Evolutionary conservation across 2,329 filamentous ascomycete species (phyloP).

Genomic region (Aureobasidium sp.): DNA sequence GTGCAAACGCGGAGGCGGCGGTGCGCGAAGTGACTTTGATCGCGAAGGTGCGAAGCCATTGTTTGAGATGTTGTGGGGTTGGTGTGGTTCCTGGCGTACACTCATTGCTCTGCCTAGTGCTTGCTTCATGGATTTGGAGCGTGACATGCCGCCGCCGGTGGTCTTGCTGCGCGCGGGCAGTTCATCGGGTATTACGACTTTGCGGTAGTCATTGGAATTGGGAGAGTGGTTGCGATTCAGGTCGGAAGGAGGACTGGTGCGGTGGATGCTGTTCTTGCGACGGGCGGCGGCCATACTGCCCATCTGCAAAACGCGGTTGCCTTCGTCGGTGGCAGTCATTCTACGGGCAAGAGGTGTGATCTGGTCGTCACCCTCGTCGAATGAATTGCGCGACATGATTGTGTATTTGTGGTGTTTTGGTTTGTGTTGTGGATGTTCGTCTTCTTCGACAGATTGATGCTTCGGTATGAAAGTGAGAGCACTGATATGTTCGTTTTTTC

Average conservation of each 20-base stretch:
- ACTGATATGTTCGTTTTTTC: not conserved
- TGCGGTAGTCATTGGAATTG: not conserved
- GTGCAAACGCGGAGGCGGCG: not conserved
- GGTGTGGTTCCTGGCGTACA: not conserved
- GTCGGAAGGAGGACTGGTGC: not conserved
- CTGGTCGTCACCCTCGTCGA: constrained; percentile 7
- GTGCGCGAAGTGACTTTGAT: constrained; percentile 4
- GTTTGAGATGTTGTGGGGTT: not conserved
- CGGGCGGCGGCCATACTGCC: constrained; percentile 3
- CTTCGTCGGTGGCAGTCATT: not conserved
- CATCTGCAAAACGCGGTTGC: not conserved
- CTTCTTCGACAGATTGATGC: not conserved
- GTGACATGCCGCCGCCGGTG: not conserved
- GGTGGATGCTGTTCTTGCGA: constrained; percentile 9
- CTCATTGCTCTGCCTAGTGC: not conserved
- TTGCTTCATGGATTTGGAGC: constrained; percentile 4
- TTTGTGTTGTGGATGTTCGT: not conserved
- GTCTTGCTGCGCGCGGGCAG: not conserved
- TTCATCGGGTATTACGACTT: not conserved
- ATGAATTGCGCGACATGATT: constrained; percentile 9
- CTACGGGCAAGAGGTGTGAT: constrained; percentile 1
- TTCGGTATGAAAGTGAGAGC: not conserved
- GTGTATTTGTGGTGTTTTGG: not conserved
- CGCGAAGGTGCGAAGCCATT: constrained; percentile 3
- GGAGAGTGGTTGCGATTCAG: not conserved